Evolutionary conservation across 257 asterid species (phyloP), one percentile per base, ranked within the genome.

Genomic region (Ligustrum vulgare): DNA sequence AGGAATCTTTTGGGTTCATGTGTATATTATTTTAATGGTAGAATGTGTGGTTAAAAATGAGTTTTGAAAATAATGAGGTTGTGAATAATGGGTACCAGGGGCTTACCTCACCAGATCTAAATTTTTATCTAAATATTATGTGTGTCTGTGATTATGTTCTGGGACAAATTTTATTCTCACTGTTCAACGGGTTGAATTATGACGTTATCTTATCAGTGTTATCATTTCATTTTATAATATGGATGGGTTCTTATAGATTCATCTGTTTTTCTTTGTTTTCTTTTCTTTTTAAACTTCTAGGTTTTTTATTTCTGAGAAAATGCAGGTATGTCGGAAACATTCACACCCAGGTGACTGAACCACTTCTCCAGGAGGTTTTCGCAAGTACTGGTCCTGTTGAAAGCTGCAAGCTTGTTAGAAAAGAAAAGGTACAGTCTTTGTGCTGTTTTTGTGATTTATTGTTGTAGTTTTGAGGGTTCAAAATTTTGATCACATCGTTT

Each of bases 281-380:
- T 80, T 67, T 64, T 74, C 71, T 51, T 80, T 68, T 78, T 63
- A 32, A 75, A 75, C 47, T 72, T 84, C 35, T 80, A 72, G 79
- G 79, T 16, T 60, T 76, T 80, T 78, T 65, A 72, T 73, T 80
- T 82, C 82, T 83, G 84, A 80, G 87, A 82, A 77, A 90, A 86
- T 89, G 96, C 94, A 93, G 98, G 90, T 93, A 86, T 62, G 98
- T 93, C 70, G 98, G 98, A 43, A 91, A 93, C 72, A 85, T 93
- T 72, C 97, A 93, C 74, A 81, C 86, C 11, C 97, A 93, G 77
- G 97, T 89, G 76, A 91, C 97, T 72, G 98, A 93, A 83, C 93
- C 91, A 47, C 96, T 93, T 74, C 82, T 91, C 74, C 98, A 93
- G 79, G 97, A 93, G 84, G 98, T 93, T 75, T 93, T 93, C 77